Evolutionary conservation across 2,329 filamentous ascomycete genomes (phyloP).

Genomic region (Talaromyces funiculosus): DNA sequence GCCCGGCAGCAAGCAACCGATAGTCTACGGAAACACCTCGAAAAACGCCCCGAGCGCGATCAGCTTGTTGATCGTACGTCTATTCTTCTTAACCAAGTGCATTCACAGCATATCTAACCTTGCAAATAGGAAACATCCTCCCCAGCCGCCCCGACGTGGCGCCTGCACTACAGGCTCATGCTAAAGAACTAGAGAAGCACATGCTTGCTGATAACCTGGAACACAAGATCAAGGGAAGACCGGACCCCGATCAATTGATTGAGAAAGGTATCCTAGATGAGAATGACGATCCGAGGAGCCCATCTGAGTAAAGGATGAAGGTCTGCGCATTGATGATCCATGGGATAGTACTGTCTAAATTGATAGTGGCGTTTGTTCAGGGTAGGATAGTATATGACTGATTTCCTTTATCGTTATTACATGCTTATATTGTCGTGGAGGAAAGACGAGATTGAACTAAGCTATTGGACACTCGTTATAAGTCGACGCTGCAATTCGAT

Average conservation of each 20-base stretch:
- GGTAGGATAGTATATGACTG: background rate
- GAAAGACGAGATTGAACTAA: background rate
- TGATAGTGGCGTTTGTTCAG: conserved; percentile 1
- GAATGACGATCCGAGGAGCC: conserved; percentile 45
- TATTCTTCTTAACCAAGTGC: no score
- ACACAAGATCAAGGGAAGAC: conserved; percentile 75
- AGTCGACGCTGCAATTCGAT: background rate
- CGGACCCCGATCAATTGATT: conserved; percentile 68
- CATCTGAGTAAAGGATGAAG: conserved; percentile 1
- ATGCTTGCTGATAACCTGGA: conserved; percentile 85
- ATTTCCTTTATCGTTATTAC: background rate
- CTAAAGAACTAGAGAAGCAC: conserved; percentile 77
- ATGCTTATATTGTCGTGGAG: background rate
- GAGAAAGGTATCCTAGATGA: conserved; percentile 73
- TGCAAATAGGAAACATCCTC: conserved; percentile 70
- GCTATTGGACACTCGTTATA: background rate
- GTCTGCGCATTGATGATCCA: background rate
- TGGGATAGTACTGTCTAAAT: conserved; percentile 2
- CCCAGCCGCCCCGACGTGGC: conserved; percentile 66
- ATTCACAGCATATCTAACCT: background rate
- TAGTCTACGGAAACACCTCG: conserved; percentile 59
- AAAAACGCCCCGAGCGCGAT: conserved; percentile 61
- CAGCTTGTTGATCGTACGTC: conserved; percentile 72
- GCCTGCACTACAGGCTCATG: conserved; percentile 71
- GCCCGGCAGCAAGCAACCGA: conserved; percentile 60